Evolutionary conservation across 1,139 yeast genomes (phyloP).

Genomic region (Arxiozyma bovina): DNA sequence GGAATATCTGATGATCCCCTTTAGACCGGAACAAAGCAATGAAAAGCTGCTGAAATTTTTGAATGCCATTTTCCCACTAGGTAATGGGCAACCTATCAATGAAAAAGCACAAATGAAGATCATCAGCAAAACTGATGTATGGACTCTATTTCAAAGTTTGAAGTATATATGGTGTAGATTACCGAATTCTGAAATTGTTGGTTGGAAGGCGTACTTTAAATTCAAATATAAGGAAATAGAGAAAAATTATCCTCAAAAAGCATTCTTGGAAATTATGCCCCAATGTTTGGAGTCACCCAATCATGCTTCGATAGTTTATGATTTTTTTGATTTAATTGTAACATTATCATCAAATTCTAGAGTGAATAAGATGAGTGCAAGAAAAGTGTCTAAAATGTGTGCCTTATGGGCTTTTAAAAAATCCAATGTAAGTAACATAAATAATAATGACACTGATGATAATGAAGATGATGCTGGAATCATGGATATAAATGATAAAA

Average conservation of each 20-base stretch:
- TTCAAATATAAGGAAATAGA: slow-evolving; percentile 60
- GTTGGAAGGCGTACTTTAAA: slow-evolving; percentile 75
- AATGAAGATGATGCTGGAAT: not conserved
- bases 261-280: slow-evolving; percentile 76
- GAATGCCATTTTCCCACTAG: slow-evolving; percentile 45
- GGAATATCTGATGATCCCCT: slow-evolving; percentile 61
- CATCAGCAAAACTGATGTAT: slow-evolving; percentile 46
- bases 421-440: slow-evolving; percentile 15
- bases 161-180: slow-evolving; percentile 83
- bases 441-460: not conserved
- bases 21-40: slow-evolving; percentile 57
- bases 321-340: slow-evolving; percentile 71
- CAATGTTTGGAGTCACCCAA: slow-evolving; percentile 73
- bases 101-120: slow-evolving; percentile 35
- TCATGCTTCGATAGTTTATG: slow-evolving; percentile 83
- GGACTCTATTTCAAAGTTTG: slow-evolving; percentile 60
- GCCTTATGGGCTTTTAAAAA: slow-evolving; percentile 79
- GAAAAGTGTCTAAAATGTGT: slow-evolving; percentile 72
- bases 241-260: slow-evolving; percentile 56
- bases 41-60: slow-evolving; percentile 46
- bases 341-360: slow-evolving; percentile 78
- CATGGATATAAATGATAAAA: not conserved
- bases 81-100: slow-evolving; percentile 37
- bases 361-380: slow-evolving; percentile 67
- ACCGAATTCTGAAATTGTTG: slow-evolving; percentile 70